A percentile compares a stretch with the other conserved stretches of the same genome.
Conservation (phyloP, 2,329 filamentous ascomycete species). For the Talaromyces islandicus region DNA sequence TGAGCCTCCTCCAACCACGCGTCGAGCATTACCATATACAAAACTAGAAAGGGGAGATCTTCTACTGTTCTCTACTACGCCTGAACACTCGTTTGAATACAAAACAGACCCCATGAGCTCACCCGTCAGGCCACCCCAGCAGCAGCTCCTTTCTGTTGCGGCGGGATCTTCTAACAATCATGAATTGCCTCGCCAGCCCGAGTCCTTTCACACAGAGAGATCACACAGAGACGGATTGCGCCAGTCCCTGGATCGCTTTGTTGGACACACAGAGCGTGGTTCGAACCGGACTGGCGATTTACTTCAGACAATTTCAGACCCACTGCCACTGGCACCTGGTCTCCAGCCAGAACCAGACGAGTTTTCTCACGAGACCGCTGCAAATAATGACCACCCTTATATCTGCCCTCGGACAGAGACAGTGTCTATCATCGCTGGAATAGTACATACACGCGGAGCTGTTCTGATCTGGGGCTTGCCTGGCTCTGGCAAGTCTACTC, state of each 20-base stretch:
- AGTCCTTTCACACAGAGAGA: background rate
- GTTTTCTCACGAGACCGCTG: background rate
- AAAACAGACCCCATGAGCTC: background rate
- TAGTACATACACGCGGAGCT: background rate
- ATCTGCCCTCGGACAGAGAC: background rate
- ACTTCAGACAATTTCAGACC: background rate
- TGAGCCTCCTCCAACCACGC: background rate
- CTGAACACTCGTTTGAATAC: background rate
- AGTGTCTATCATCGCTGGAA: background rate
- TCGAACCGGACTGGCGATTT: background rate
- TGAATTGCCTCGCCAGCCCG: background rate
- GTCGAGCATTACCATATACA: background rate
- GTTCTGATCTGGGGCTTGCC: constrained; percentile 5
- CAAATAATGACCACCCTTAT: background rate
- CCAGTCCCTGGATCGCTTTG: background rate
- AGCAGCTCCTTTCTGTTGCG: background rate
- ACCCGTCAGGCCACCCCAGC: background rate
- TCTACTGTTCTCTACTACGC: background rate
- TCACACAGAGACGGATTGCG: background rate
- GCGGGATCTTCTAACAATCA: background rate
- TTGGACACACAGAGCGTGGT: background rate
- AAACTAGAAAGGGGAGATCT: background rate
- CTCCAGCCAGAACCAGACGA: background rate
- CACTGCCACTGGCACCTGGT: background rate
- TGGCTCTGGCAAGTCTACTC: constrained; percentile 1